phyloP scores from a whole-genome alignment of 169 alveolate genomes.

The Theileria orientalis region DNA sequence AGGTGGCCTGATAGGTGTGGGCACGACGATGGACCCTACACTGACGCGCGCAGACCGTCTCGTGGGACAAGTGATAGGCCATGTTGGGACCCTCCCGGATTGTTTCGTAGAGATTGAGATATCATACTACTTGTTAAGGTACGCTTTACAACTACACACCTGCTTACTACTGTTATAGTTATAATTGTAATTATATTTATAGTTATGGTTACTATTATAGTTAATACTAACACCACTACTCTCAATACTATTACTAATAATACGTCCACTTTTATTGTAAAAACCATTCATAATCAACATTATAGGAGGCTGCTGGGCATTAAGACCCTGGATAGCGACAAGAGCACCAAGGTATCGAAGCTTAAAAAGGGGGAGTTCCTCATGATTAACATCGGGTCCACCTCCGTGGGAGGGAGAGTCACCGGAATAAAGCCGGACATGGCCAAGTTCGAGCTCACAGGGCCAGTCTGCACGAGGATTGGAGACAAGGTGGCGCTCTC shows the following conservation, averaged over 20 bases:
- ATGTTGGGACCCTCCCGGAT: constrained; percentile 93
- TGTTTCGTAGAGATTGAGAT: constrained; percentile 92
- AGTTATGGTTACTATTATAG: too few relatives aligned
- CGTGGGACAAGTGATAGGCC: constrained; percentile 97
- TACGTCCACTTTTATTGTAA: too few relatives aligned
- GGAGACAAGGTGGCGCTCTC: constrained; percentile 98
- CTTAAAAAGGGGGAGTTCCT: constrained; percentile 94
- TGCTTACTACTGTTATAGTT: too few relatives aligned
- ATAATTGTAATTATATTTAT: too few relatives aligned
- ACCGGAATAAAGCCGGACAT: constrained; percentile 86
- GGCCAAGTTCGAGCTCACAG: constrained; percentile 87
- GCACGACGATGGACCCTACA: constrained; percentile 96
- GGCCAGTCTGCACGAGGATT: constrained; percentile 89
- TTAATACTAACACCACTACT: not conserved
- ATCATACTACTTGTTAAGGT: constrained; percentile 75
- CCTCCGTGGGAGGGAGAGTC: constrained; percentile 95
- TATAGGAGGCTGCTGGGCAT: constrained; percentile 89
- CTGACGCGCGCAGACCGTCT: constrained; percentile 95
- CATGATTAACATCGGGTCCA: constrained; percentile 96
- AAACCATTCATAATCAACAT: too few relatives aligned
- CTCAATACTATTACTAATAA: not conserved
- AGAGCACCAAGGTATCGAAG: constrained; percentile 90
- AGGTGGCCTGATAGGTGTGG: constrained; percentile 95
- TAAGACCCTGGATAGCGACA: constrained; percentile 83
- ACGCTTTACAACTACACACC: too few relatives aligned